Evolutionary conservation across 2,329 filamentous ascomycete genomes (phyloP).

Genomic region (Volutella citrinella): DNA sequence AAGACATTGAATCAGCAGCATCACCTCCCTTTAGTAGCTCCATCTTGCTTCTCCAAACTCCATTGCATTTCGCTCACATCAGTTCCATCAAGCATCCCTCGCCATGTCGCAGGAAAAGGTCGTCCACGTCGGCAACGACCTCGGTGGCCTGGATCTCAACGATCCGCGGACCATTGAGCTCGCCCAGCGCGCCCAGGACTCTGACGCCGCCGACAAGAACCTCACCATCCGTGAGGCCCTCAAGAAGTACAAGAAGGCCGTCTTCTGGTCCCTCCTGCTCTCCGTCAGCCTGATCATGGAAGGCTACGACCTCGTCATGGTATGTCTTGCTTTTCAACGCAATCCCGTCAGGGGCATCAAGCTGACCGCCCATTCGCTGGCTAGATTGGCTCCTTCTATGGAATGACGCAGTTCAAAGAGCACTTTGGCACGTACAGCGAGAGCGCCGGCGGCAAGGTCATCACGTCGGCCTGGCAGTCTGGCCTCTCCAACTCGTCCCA

Average conservation of each 20-base stretch:
- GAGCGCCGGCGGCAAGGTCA: slow-evolving; percentile 30
- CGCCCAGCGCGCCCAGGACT: slow-evolving; percentile 13
- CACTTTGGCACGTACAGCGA: slow-evolving; percentile 10
- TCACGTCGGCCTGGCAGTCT: slow-evolving; percentile 44
- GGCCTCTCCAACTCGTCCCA: slow-evolving; percentile 41
- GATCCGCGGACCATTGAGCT: slow-evolving; percentile 10
- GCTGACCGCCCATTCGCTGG: no score
- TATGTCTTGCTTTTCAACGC: slow-evolving; percentile 17
- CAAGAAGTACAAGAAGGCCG: slow-evolving; percentile 27
- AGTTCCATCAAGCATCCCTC: no score
- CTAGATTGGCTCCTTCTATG: slow-evolving; percentile 14
- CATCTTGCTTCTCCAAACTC: no score
- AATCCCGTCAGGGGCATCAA: neutral
- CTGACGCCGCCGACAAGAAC: slow-evolving; percentile 15
- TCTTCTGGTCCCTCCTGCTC: slow-evolving; percentile 27
- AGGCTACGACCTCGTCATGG: slow-evolving; percentile 35
- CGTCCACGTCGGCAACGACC: slow-evolving; percentile 13
- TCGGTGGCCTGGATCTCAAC: slow-evolving; percentile 11
- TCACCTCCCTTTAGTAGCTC: no score
- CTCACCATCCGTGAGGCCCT: slow-evolving; percentile 23
- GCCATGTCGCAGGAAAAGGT: no score
- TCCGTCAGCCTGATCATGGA: slow-evolving; percentile 26
- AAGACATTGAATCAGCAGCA: no score
- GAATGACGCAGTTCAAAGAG: slow-evolving; percentile 13
- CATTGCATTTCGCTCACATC: no score